Percentiles rank a stretch among this genome's conserved stretches.
phyloP scores from a whole-genome alignment of 768 basidiomycete species.

The Mycena leptocephala region DNA sequence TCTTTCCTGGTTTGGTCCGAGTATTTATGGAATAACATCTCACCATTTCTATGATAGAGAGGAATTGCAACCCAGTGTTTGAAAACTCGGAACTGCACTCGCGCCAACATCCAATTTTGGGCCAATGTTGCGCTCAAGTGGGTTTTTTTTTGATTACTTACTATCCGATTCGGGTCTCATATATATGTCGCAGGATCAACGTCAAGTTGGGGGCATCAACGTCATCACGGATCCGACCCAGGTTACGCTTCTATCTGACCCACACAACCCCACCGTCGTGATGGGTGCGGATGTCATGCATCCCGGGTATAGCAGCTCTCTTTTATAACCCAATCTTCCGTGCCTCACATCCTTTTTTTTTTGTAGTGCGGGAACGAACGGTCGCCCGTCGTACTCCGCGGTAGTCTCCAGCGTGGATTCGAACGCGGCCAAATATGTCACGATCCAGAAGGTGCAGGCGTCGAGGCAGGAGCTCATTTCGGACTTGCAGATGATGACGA shows the following conservation, averaged over 20 bases:
- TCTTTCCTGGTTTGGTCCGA: too few relatives aligned
- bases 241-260: slow-evolving; percentile 76
- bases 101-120: slow-evolving; percentile 83
- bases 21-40: too few relatives aligned
- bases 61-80: slow-evolving; percentile 88
- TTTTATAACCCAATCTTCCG: neutral
- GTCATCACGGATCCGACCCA: slow-evolving; percentile 79
- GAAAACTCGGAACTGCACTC: slow-evolving; percentile 74
- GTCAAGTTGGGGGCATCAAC: slow-evolving; percentile 91
- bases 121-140: slow-evolving; percentile 89
- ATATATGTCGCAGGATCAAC: slow-evolving; percentile 71
- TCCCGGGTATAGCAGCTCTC: slow-evolving; percentile 1
- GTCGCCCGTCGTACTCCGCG: slow-evolving; percentile 85
- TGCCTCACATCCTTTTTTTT: slow-evolving; percentile 77
- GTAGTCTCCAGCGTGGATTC: slow-evolving; percentile 87
- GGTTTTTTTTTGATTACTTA: slow-evolving; percentile 42
- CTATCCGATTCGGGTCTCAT: slow-evolving; percentile 8
- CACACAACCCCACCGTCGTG: slow-evolving; percentile 83
- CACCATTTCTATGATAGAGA: slow-evolving; percentile 55
- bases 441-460: slow-evolving; percentile 69
- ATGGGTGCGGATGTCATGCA: slow-evolving; percentile 70
- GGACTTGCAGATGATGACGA: slow-evolving; percentile 78
- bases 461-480: slow-evolving; percentile 86
- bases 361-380: slow-evolving; percentile 80
- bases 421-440: slow-evolving; percentile 81